These are phyloP conservation scores for Phytopythium chamaehyphon DNA, from an alignment of 352 stramenopile species.

Conservation along the genomic window DNA sequence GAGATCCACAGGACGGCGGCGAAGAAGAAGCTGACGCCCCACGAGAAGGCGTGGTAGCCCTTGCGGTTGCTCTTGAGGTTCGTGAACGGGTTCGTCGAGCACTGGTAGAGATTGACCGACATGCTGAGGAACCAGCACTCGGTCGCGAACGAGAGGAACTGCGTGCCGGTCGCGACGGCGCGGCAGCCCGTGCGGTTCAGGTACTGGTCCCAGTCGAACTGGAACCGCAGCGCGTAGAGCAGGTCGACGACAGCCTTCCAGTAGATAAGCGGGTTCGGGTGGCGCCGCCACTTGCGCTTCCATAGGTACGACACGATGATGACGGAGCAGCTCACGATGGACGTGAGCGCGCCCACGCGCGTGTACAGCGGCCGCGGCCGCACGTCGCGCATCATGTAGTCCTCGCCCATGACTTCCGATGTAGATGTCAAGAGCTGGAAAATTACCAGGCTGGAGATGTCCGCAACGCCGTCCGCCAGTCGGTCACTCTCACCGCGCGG, in stretches of 20 bases:
- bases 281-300: constrained; percentile 64
- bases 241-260: constrained; percentile 76
- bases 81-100: constrained; percentile 85
- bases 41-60: constrained; percentile 75
- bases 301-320: constrained; percentile 65
- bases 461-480: not conserved
- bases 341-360: constrained; percentile 66
- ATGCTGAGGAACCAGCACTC: constrained; percentile 88
- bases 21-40: constrained; percentile 53
- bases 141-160: constrained; percentile 76
- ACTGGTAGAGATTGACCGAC: constrained; percentile 82
- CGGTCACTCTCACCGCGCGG: not conserved
- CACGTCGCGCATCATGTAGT: constrained; percentile 22
- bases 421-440: no score
- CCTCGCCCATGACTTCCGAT: constrained; percentile 4
- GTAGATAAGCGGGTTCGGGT: constrained; percentile 83
- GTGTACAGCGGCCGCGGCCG: constrained; percentile 46
- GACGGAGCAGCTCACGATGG: constrained; percentile 66
- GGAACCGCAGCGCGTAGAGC: constrained; percentile 70
- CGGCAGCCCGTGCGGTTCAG: constrained; percentile 46
- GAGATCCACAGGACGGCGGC: constrained; percentile 54
- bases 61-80: constrained; percentile 71
- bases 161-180: constrained; percentile 53
- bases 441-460: no score
- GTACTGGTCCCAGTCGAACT: constrained; percentile 63